Evolutionary conservation across 352 stramenopile species (phyloP).

Genomic region (Globisporangium radiosum): DNA sequence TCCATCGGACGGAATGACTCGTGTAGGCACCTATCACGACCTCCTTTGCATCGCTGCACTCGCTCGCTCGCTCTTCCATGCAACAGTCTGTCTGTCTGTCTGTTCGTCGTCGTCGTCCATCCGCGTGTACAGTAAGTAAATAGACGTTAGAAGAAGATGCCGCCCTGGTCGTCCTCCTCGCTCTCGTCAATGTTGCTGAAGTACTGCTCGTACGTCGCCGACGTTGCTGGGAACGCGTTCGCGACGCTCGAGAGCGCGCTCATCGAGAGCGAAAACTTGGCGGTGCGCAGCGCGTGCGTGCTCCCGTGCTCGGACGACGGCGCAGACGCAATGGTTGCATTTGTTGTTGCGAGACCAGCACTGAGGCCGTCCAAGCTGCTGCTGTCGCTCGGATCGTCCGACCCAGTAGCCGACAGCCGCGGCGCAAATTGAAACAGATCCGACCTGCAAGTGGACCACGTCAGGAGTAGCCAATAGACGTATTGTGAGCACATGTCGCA

Average conservation of each 20-base stretch:
- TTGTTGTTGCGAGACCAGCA: constrained; percentile 14
- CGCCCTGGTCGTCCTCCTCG: constrained; percentile 75
- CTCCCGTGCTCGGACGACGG: constrained; percentile 20
- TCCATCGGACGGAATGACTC: too few relatives aligned
- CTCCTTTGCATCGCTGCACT: too few relatives aligned
- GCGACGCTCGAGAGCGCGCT: constrained; percentile 62
- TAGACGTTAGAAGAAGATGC: constrained; percentile 81
- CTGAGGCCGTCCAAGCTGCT: constrained; percentile 37
- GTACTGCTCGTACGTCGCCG: constrained; percentile 83
- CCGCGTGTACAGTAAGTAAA: neutral
- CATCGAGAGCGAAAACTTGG: constrained; percentile 81
- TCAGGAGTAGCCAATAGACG: neutral
- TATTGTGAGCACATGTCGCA: neutral
- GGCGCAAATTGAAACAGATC: constrained; percentile 23
- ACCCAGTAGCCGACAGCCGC: constrained; percentile 15
- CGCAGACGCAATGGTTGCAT: constrained; percentile 12
- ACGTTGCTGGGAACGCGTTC: constrained; percentile 53
- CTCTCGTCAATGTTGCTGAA: constrained; percentile 84
- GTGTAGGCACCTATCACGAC: too few relatives aligned
- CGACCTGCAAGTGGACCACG: constrained; percentile 10
- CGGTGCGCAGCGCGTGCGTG: constrained; percentile 23
- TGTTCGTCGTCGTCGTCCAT: neutral
- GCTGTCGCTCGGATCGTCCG: constrained; percentile 36
- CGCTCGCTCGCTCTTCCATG: too few relatives aligned
- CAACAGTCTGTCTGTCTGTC: too few relatives aligned